Evolutionary conservation across 805 yeast genomes (phyloP), one percentile per base, ranked within the genome.

Genomic region (Candida palmyrensis): DNA sequence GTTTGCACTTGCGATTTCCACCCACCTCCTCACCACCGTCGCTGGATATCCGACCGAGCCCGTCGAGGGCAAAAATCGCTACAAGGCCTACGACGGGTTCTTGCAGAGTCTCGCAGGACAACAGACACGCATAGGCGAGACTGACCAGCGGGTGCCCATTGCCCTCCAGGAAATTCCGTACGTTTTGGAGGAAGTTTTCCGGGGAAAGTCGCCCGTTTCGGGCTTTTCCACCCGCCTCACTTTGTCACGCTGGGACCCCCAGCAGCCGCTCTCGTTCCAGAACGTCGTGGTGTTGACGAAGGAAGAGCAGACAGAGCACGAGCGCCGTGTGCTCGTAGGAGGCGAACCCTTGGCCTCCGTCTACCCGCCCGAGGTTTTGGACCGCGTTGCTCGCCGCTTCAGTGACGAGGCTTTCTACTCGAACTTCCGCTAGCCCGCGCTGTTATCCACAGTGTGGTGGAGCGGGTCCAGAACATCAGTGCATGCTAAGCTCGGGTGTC

Each of bases 11-110:
- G 76, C 96, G 0, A 73, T 90, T 36, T 94, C 96, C 3, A 82
- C 96, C 1, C 80, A 85, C 60, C 65, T 92, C 15, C 59, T 92
- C 22, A 83, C 95, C 2, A 60, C 72, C 3, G 77, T 87, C 6
- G 78, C 95, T 1, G 96, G 92, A 1, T 92, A 92, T 53, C 92
- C 94, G 16, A 77, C 82, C 33, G 96, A 90, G 41, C 92, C 95
- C 32, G 75, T 86, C 27, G 95, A 87, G 45, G 96, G 95, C 6
- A 88, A 87, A 54, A 84, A 84, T 53, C 73, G 97, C 48, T 75
- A 75, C 51, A 90, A 89, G 54, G 60, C 84, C 6, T 89, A 89
- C 54, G 97, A 90, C 49, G 79, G 84, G 18, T 74, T 89, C 25
- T 71, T 82, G 47, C 92, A 85, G 53, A 73, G 86, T 25, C 67